phyloP scores from a whole-genome alignment of 1,284 basidiomycete species.

The Xerocomus minutiporus region DNA sequence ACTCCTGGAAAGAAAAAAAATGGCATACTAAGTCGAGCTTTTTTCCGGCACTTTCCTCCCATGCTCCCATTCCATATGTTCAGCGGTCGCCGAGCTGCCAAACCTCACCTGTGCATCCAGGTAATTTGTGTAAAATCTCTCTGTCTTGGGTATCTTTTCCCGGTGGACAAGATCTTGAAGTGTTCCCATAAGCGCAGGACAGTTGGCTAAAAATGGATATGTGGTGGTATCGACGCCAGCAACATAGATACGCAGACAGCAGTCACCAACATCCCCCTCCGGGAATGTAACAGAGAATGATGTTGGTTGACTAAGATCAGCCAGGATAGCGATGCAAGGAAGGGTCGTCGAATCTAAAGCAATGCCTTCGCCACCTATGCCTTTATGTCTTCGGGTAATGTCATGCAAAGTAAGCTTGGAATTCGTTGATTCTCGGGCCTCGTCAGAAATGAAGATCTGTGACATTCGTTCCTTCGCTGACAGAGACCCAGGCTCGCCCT shows the following conservation, averaged over 20 bases:
- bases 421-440: background rate
- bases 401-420: background rate
- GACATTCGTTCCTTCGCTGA: constrained; percentile 1
- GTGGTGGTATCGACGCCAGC: constrained; percentile 3
- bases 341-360: background rate
- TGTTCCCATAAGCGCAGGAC: background rate
- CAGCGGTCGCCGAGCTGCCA: background rate
- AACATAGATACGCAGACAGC: constrained; percentile 7
- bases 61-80: background rate
- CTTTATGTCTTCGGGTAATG: background rate
- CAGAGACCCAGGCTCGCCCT: background rate
- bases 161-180: background rate
- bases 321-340: background rate
- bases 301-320: background rate
- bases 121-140: background rate
- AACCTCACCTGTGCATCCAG: background rate
- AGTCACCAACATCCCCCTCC: background rate
- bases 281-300: background rate
- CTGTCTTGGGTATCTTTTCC: background rate
- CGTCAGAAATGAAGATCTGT: constrained; percentile 11
- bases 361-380: background rate
- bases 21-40: too few species aligned
- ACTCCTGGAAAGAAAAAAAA: too few species aligned
- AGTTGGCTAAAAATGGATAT: constrained; percentile 1
- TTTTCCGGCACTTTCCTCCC: background rate